Evolutionary conservation across 768 basidiomycete species (phyloP).

Genomic region (Punctularia strigosozonata): DNA sequence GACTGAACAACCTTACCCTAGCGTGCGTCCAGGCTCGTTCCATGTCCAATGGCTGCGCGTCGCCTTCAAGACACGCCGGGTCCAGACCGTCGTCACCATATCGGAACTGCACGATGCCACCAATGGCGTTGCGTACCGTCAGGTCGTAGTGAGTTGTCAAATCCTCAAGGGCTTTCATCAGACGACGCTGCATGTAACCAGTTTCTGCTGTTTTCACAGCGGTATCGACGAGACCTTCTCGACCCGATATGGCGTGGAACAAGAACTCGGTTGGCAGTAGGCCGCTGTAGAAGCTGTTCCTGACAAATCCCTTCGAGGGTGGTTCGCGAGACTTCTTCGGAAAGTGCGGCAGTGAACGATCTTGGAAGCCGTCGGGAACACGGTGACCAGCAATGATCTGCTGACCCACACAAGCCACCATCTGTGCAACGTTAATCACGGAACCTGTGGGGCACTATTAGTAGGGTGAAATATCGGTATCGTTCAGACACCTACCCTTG

Average conservation of each 20-base stretch:
- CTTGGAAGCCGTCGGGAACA: slow-evolving; percentile 98
- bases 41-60: slow-evolving; percentile 88
- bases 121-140: slow-evolving; percentile 88
- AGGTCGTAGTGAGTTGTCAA: slow-evolving; percentile 93
- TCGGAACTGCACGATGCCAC: slow-evolving; percentile 92
- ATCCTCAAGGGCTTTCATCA: slow-evolving; percentile 99
- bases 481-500: slow-evolving; percentile 52
- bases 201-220: slow-evolving; percentile 99
- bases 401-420: slow-evolving; percentile 99
- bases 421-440: slow-evolving; percentile 98
- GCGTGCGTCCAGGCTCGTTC: slow-evolving; percentile 82
- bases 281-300: slow-evolving; percentile 94
- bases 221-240: slow-evolving; percentile 97
- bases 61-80: slow-evolving; percentile 92
- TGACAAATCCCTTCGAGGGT: slow-evolving; percentile 95
- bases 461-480: neutral
- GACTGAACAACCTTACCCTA: slow-evolving; percentile 30
- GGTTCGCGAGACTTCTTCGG: slow-evolving; percentile 94
- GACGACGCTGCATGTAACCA: slow-evolving; percentile 96
- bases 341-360: slow-evolving; percentile 97
- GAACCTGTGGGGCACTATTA: slow-evolving; percentile 52
- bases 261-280: slow-evolving; percentile 90
- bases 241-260: slow-evolving; percentile 97
- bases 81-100: slow-evolving; percentile 98
- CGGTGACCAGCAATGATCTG: slow-evolving; percentile 98